Conservation (phyloP, 352 stramenopile genomes). For the Pythium catenulatum region DNA sequence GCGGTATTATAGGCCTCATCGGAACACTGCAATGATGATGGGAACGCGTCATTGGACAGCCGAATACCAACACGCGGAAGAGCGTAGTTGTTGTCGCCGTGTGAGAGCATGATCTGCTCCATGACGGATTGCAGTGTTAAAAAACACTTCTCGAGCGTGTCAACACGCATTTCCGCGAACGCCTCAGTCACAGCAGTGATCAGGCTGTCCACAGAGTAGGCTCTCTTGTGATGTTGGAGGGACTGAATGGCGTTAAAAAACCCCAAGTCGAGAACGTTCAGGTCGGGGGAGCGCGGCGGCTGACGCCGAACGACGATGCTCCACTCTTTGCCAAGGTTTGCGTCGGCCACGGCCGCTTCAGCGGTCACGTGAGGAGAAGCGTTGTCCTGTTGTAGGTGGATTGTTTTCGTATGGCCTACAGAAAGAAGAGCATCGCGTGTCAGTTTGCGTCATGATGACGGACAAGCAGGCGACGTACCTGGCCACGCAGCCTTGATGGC, state of each 20-base stretch:
- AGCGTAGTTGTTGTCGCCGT: slow-evolving; percentile 14
- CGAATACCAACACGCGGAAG: too few relatives aligned
- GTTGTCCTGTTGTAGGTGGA: slow-evolving; percentile 20
- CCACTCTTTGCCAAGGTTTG: background rate
- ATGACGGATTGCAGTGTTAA: slow-evolving; percentile 37
- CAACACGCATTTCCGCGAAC: background rate
- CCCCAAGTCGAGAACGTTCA: slow-evolving; percentile 39
- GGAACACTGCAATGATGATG: too few relatives aligned
- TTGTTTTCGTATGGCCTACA: too few relatives aligned
- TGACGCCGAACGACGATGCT: background rate
- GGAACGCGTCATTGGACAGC: too few relatives aligned
- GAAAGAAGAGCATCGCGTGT: too few relatives aligned
- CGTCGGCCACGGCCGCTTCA: background rate
- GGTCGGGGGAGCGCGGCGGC: slow-evolving; percentile 16
- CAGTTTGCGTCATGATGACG: too few relatives aligned
- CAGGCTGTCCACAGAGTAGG: background rate
- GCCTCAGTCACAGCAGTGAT: background rate
- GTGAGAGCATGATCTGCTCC: background rate
- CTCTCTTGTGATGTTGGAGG: slow-evolving; percentile 13
- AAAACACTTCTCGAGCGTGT: slow-evolving; percentile 18
- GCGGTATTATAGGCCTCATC: too few relatives aligned
- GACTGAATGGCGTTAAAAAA: slow-evolving; percentile 37
- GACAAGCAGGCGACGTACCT: too few relatives aligned
- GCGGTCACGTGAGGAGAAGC: background rate
- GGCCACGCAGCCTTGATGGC: slow-evolving; percentile 13